Evolutionary conservation across 1,139 yeast species (phyloP), one percentile per base, ranked within the genome.

Genomic region (Sporopachydermia cereana): DNA sequence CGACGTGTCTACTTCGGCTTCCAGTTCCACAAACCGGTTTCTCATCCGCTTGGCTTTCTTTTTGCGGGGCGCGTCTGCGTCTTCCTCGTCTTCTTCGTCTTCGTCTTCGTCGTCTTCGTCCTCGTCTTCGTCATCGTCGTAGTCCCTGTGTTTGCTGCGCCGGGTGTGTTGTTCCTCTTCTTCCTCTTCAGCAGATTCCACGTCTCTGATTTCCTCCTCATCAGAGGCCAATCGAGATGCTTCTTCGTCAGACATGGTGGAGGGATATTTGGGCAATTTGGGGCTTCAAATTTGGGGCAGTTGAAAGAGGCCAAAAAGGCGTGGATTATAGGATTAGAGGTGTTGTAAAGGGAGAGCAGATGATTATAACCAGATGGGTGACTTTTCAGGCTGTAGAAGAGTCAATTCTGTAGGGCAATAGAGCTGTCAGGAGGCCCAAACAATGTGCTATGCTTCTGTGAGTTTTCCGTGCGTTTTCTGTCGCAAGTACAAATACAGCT

Each of bases 1-100:
- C 54, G 91, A 98, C 50, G 91, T 97, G 61, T 93, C 96, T 48
- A 91, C 99, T 61, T 91, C 98, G 49, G 99, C 99, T 70, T 91
- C 98, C 47, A 91, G 94, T 83, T 91, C 99, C 65, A 91, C 74
- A 64, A 91, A 91, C 69, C 84, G 91, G 63, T 91, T 91, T 56
- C 88, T 79, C 44, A 79, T 76, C 61, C 81, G 77, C 57, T 82
- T 71, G 61, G 79, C 73, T 64, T 81, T 71, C 62, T 77, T 76
- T 61, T 71, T 67, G 80, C 18, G 41, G 4, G 36, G 41, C 23
- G 39, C 47, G 14, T 36, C 49, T 22, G 42, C 48, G 20, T 48
- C 47, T n/a, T 45, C 50, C 24, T 44, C 50, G 24, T 45, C 52
- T 24, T 45, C 51, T 14, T 47, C 54, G 20, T 44, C 53, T 14